These are phyloP conservation scores for Plenodomus biglobosus DNA, from an alignment of 2,329 filamentous ascomycete genomes.

Conservation along the genomic window DNA sequence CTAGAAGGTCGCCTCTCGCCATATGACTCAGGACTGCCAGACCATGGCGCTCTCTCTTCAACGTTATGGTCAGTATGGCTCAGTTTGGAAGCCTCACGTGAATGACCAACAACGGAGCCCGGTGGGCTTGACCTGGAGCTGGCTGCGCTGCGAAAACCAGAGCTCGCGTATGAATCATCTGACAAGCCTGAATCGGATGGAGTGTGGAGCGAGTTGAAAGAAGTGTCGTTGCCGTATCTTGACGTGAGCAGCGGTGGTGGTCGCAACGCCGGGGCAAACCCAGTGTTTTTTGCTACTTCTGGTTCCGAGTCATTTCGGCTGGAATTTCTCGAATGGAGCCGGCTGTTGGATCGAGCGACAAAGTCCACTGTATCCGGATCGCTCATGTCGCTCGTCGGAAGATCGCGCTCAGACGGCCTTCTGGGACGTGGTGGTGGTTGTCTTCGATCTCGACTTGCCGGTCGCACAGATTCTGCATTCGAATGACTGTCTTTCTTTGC, in stretches of 20 bases:
- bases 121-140: slow-evolving; percentile 46
- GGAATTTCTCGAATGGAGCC: slow-evolving; percentile 27
- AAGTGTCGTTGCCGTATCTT: slow-evolving; percentile 24
- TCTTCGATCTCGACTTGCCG: slow-evolving; percentile 24
- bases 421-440: slow-evolving; percentile 25
- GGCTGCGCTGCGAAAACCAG: slow-evolving; percentile 36
- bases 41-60: slow-evolving; percentile 31
- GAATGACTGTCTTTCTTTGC: slow-evolving; percentile 18
- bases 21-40: slow-evolving; percentile 36
- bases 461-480: slow-evolving; percentile 22
- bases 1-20: slow-evolving; percentile 20
- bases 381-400: slow-evolving; percentile 20
- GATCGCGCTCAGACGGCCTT: slow-evolving; percentile 33
- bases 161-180: slow-evolving; percentile 41
- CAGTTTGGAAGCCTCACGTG: slow-evolving; percentile 35
- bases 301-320: slow-evolving; percentile 24
- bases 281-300: slow-evolving; percentile 5
- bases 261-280: slow-evolving; percentile 12
- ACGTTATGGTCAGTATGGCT: slow-evolving; percentile 23
- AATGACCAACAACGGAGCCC: slow-evolving; percentile 39
- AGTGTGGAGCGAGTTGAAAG: slow-evolving; percentile 38
- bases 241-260: slow-evolving; percentile 27
- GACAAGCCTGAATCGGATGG: slow-evolving; percentile 47
- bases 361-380: slow-evolving; percentile 23
- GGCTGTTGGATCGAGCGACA: slow-evolving; percentile 19